Conservation (phyloP, 441 rosid genomes). For the Gossypium schwendimanii region DNA sequence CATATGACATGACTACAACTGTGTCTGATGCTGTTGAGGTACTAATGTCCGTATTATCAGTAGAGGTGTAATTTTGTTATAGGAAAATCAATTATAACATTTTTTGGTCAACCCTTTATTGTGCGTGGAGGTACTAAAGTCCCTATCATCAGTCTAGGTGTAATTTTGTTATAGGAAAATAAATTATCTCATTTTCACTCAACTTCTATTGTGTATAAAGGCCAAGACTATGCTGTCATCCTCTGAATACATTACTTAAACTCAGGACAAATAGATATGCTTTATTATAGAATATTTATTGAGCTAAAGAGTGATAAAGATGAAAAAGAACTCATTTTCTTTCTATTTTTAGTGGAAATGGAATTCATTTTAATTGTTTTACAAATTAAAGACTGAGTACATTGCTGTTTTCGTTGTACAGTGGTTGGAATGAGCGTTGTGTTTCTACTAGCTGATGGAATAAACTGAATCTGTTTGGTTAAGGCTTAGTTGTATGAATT, state of each 20-base stretch:
- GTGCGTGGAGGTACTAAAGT: conserved; percentile 60
- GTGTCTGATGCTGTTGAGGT: conserved; percentile 98
- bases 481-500: neutral
- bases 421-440: neutral
- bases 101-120: no score
- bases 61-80: neutral
- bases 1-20: conserved; percentile 92
- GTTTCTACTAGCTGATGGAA: neutral
- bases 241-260: neutral
- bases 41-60: conserved; percentile 12
- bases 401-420: neutral
- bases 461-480: neutral
- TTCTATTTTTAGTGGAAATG: neutral
- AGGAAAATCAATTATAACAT: neutral
- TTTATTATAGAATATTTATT: neutral
- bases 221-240: neutral
- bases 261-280: neutral
- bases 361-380: neutral
- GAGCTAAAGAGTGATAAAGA: neutral
- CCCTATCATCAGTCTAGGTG: neutral
- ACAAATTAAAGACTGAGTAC: neutral
- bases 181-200: neutral
- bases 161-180: neutral
- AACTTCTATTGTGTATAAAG: neutral
- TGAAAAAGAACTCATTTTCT: neutral